phyloP scores from a whole-genome alignment of 176 grass and related monocot species.

The Hsuehochloa calcarea region DNA sequence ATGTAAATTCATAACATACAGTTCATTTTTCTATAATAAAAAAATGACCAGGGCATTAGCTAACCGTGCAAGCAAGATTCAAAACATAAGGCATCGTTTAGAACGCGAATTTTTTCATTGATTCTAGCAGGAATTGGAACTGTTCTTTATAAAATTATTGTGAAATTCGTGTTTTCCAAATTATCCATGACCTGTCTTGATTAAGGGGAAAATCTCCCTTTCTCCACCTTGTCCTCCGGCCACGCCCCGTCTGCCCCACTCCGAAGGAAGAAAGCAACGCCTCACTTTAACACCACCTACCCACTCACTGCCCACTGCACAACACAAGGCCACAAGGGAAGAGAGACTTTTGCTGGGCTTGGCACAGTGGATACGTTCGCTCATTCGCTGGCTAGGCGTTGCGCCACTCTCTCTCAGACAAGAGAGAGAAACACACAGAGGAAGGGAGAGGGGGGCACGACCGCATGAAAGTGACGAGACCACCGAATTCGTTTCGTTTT shows the following conservation, averaged over 20 bases:
- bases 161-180: too few species aligned
- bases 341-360: neutral
- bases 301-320: neutral
- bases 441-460: neutral
- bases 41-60: neutral
- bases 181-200: neutral
- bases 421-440: neutral
- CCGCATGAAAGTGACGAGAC: too few species aligned
- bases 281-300: slow-evolving; percentile 11
- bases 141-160: too few species aligned
- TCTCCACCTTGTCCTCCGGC: too few species aligned
- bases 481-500: neutral
- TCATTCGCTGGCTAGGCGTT: neutral
- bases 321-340: neutral
- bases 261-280: slow-evolving; percentile 25
- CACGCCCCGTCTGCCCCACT: too few species aligned
- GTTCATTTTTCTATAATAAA: too few species aligned
- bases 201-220: neutral
- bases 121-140: too few species aligned
- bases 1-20: too few species aligned
- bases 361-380: slow-evolving; percentile 15
- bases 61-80: neutral
- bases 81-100: neutral
- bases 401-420: neutral
- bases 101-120: too few species aligned